Conservation (phyloP, 1,284 basidiomycete genomes). For the Malassezia yamatoensis region DNA sequence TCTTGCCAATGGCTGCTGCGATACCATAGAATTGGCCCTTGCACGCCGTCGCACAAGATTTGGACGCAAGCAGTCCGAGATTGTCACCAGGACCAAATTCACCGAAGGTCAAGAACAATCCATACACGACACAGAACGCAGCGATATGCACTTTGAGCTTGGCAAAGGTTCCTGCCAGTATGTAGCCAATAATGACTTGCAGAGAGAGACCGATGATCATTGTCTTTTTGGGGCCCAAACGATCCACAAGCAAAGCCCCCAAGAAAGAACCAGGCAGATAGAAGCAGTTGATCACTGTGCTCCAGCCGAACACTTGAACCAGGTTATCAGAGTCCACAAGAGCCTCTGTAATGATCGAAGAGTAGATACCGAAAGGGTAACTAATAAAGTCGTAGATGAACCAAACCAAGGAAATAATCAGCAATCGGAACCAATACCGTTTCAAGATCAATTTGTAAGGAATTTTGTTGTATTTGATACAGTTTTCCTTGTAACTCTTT, state of each 20-base stretch:
- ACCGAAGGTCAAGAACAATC: constrained; percentile 77
- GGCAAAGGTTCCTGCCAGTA: constrained; percentile 32
- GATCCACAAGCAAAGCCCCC: constrained; percentile 63
- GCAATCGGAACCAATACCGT: constrained; percentile 64
- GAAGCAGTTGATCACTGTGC: constrained; percentile 50
- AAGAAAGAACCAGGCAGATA: constrained; percentile 59
- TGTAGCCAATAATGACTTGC: constrained; percentile 55
- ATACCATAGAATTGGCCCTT: constrained; percentile 39
- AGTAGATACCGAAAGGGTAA: constrained; percentile 59
- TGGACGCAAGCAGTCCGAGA: constrained; percentile 36
- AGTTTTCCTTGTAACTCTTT: constrained; percentile 56
- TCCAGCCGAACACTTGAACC: constrained; percentile 37
- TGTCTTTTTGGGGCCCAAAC: constrained; percentile 38
- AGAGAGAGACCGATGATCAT: constrained; percentile 33
- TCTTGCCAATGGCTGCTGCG: constrained; percentile 73
- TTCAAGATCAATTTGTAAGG: constrained; percentile 70
- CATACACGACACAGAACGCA: constrained; percentile 59
- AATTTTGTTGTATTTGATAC: constrained; percentile 61
- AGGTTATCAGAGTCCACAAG: constrained; percentile 42
- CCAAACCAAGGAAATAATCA: constrained; percentile 65
- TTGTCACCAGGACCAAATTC: constrained; percentile 56
- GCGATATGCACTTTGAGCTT: constrained; percentile 37
- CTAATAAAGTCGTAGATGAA: constrained; percentile 31
- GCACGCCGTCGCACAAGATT: constrained; percentile 32
- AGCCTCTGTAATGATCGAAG: constrained; percentile 64